Evolutionary conservation across 345 rosid genomes (phyloP).

Genomic region (Eucalyptus polyanthemos): DNA sequence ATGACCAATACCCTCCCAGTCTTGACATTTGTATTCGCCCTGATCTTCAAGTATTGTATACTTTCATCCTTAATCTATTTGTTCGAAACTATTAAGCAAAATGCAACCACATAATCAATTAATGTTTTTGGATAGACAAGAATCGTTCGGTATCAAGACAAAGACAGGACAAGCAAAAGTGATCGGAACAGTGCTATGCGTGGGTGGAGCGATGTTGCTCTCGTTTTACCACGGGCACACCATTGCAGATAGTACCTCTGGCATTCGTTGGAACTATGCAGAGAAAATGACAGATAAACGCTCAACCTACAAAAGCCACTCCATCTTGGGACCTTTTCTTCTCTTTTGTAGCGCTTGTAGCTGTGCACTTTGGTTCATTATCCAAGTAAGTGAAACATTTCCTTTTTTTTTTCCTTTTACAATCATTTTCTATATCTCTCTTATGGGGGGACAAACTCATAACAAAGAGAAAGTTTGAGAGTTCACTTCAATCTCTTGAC

Average conservation of each 20-base stretch:
- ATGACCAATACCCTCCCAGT: conserved; percentile 72
- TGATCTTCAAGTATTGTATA: conserved; percentile 40
- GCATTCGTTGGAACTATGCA: conserved; percentile 71
- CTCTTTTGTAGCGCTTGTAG: conserved; percentile 42
- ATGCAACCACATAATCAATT: not conserved
- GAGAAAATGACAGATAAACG: conserved; percentile 7
- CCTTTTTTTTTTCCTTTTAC: not conserved
- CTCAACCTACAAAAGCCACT: conserved; percentile 13
- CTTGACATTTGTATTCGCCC: conserved; percentile 65
- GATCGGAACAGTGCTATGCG: conserved; percentile 63
- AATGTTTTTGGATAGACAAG: conserved; percentile 39
- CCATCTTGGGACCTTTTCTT: conserved; percentile 50
- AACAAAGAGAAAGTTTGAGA: not conserved
- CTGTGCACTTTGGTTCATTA: conserved; percentile 74
- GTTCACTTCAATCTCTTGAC: not conserved
- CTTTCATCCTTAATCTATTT: not conserved
- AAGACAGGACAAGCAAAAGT: conserved; percentile 71
- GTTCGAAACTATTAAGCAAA: not conserved
- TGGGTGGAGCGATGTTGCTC: conserved; percentile 85
- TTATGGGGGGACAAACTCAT: not conserved
- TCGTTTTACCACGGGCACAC: conserved; percentile 75
- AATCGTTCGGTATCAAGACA: conserved; percentile 42
- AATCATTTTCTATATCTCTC: not conserved
- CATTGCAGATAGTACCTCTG: conserved; percentile 44
- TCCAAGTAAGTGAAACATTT: conserved; percentile 41